phyloP scores from a whole-genome alignment of 2,329 filamentous ascomycete genomes.

The Rachicladosporium sp. region DNA sequence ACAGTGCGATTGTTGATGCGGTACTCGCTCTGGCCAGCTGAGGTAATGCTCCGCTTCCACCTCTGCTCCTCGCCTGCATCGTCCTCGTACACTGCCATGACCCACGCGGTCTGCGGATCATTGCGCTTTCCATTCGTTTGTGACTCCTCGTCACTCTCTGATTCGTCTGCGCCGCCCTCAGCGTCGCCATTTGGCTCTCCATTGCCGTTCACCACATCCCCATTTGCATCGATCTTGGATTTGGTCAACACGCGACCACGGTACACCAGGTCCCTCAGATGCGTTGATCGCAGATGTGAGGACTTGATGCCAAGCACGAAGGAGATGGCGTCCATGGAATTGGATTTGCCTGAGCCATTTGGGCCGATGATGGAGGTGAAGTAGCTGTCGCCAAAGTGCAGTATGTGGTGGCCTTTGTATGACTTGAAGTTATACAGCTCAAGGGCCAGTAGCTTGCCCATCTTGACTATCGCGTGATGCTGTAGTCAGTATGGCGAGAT shows the following conservation, averaged over 20 bases:
- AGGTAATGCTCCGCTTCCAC: slow-evolving; percentile 93
- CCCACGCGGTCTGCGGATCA: slow-evolving; percentile 92
- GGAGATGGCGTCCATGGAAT: slow-evolving; percentile 98
- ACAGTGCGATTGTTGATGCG: slow-evolving; percentile 90
- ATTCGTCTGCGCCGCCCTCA: slow-evolving; percentile 33
- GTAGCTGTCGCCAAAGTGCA: slow-evolving; percentile 94
- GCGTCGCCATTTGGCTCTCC: slow-evolving; percentile 38
- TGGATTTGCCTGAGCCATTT: slow-evolving; percentile 98
- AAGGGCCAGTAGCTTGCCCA: slow-evolving; percentile 92
- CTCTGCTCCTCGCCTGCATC: slow-evolving; percentile 88
- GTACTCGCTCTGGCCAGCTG: slow-evolving; percentile 80
- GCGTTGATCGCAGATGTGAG: slow-evolving; percentile 86
- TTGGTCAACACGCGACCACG: slow-evolving; percentile 86
- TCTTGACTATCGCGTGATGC: slow-evolving; percentile 34
- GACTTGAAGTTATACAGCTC: slow-evolving; percentile 99
- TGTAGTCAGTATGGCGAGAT: too few relatives aligned
- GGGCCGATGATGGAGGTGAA: slow-evolving; percentile 99
- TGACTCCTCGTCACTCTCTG: slow-evolving; percentile 37
- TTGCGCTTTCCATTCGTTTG: slow-evolving; percentile 54
- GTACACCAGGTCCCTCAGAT: slow-evolving; percentile 90
- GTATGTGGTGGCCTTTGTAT: slow-evolving; percentile 89
- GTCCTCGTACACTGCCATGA: slow-evolving; percentile 98
- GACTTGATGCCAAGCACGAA: slow-evolving; percentile 98
- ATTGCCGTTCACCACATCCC: slow-evolving; percentile 48
- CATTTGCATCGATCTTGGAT: slow-evolving; percentile 84